Conservation (phyloP, 2,329 filamentous ascomycete species). For the Stagonosporopsis vannaccii region DNA sequence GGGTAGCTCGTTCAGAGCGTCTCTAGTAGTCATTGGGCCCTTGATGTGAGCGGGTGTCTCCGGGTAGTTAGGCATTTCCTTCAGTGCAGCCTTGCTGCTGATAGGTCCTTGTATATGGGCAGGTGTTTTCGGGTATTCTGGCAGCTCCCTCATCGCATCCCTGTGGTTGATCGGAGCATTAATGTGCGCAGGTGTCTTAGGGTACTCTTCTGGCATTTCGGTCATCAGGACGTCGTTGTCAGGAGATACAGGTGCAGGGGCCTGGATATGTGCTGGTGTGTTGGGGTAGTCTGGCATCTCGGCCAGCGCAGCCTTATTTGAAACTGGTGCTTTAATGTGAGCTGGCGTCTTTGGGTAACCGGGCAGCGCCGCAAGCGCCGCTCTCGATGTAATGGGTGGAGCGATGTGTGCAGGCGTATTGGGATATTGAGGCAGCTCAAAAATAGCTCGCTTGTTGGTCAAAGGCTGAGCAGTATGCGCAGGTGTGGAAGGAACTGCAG, state of each 20-base stretch:
- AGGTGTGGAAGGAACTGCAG: constrained; percentile 29
- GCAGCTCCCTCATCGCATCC: constrained; percentile 26
- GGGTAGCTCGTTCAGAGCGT: constrained; percentile 32
- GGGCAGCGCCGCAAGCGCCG: constrained; percentile 28
- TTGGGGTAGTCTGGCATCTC: constrained; percentile 34
- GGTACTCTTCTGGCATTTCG: constrained; percentile 22
- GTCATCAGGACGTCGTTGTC: constrained; percentile 16
- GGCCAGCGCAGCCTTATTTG: constrained; percentile 23
- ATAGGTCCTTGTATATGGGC: too few species aligned
- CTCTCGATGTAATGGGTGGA: constrained; percentile 25
- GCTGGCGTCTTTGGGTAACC: constrained; percentile 36
- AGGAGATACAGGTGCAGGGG: constrained; percentile 8
- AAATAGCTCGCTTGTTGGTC: constrained; percentile 22
- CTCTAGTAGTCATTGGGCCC: constrained; percentile 26
- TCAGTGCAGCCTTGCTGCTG: too few species aligned
- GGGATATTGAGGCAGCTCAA: constrained; percentile 29
- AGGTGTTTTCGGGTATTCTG: constrained; percentile 33
- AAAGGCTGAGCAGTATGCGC: constrained; percentile 24
- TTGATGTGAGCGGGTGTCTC: constrained; percentile 28
- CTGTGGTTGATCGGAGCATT: neutral
- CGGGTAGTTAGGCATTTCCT: too few species aligned
- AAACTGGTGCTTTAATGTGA: constrained; percentile 30
- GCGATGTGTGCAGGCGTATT: constrained; percentile 34
- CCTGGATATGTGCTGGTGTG: constrained; percentile 29
- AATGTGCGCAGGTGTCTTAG: constrained; percentile 8